Evolutionary conservation across 2,329 filamentous ascomycete species (phyloP), one percentile per base, ranked within the genome.

Genomic region (Fusarium sp.): DNA sequence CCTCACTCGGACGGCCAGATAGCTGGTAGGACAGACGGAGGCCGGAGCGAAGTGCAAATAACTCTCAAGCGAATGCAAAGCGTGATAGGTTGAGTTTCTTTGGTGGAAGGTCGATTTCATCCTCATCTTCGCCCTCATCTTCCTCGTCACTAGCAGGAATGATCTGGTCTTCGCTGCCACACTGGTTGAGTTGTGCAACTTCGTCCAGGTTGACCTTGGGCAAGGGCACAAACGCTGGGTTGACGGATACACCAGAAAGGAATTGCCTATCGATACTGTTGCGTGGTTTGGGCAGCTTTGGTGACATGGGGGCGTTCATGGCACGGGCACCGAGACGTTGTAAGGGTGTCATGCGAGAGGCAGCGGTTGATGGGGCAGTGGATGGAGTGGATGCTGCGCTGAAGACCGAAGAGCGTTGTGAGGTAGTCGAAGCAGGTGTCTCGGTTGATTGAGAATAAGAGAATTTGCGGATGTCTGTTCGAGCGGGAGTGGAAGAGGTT

Each of bases 111-210:
- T 76, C 75, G 3, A 74, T 67, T 33, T 82, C 81, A 11, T 75
- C 66, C 11, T 57, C 59, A 6, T 68, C 74, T 30, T 30, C 27
- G 10, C 27, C 27, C 8, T 83, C 82, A 19, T 79, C 79, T 55
- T 85, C 84, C 19, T 71, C 82, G 60, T 85, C 83, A 62, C 84
- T 86, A 72, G 84, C 84, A 25, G 83, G 82, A 15, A 85, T 75
- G 63, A 88, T 82, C 55, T 86, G 80, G 57, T 89, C 87, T 72
- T 89, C 87, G 70, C 86, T 88, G 15, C 87, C 86, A 49, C 74
- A 74, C 52, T 71, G 73, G 68, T 87, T 85, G 41, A 88, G 73
- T 3, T 84, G 82, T 68, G 83, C 83, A 5, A 88, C 79, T 68
- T 88, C 86, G 9, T 78, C 78, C 25, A 86, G 62, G 65, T 87